Base-by-base conservation (phyloP, 768 basidiomycete species). In the Pulveroboletus sp. region DNA sequence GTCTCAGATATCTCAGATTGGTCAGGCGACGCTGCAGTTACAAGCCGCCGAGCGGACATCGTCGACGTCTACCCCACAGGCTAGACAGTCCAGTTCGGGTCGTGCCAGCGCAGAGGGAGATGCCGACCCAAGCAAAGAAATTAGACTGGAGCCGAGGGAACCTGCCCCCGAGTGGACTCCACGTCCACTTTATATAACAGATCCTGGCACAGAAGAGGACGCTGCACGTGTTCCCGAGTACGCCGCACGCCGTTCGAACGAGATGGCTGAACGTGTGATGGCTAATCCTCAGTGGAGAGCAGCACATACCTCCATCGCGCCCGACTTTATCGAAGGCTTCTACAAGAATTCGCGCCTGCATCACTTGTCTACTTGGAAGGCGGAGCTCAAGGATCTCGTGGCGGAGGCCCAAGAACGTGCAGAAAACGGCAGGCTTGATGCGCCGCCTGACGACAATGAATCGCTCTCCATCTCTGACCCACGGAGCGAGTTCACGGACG, bases 321-420 rank as follows among this genome's bases (percentile, higher is more conserved):
- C 86, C 0, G 88, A 84, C 53, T 99, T 94, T 67, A 84, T 97
- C 48, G 84, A 91, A 37, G 85, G 81, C 0, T 95, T 83, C 62
- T 84, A 83, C 69, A 81, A 80, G 63, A 86, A 96, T 62, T 92
- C 88, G 1, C 85, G 96, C 2, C 73, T 99, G n/a, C 96, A 99
- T 58, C 87, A 94, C 61, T 69, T 99, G 10, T 84, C 89, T 6
- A 86, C 82, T 2, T 95, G 91, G 90, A 99, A 98, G 67, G 79
- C 89, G 0, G 94, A 98, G 60, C 75, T 97, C 35, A 84, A 83
- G 60, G 72, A 75, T 14, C 77, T 96, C 8, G 89, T 96, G 1
- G 75, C 80, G 15, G 80, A 88, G 60, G 90, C 93, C 0, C 89
- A 90, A 60, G 82, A 83, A 55, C 78, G 78, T 8, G 81, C 80